Evolutionary conservation across 495 filamentous ascomycete genomes (phyloP).

Genomic region (Aspergillus homomorphus): DNA sequence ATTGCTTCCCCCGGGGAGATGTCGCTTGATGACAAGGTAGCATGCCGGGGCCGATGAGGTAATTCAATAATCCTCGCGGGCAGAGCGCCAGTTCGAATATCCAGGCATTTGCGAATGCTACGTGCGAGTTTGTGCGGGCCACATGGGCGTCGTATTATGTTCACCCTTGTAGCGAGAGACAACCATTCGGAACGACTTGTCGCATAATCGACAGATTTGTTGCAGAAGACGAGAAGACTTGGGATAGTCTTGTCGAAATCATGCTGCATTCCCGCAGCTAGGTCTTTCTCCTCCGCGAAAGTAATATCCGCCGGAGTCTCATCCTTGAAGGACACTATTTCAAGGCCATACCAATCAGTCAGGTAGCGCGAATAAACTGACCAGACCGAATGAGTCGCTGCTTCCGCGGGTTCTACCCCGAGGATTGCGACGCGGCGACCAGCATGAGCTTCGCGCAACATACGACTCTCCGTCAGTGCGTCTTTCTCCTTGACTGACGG

Average conservation of each 20-base stretch:
- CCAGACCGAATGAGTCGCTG: conserved; percentile 21
- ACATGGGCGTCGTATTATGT: conserved; percentile 51
- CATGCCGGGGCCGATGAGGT: conserved; percentile 9
- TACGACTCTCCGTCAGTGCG: conserved; percentile 20
- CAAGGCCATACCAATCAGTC: conserved; percentile 47
- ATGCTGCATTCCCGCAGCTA: conserved; percentile 20
- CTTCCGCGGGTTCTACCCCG: conserved; percentile 24
- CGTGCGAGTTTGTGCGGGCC: conserved; percentile 66
- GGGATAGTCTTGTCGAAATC: conserved; percentile 21
- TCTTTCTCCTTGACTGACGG: conserved; percentile 24
- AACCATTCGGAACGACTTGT: conserved; percentile 29
- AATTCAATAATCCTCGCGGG: conserved; percentile 17
- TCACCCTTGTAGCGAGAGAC: conserved; percentile 33
- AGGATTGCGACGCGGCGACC: conserved; percentile 34
- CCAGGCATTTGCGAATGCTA: conserved; percentile 39
- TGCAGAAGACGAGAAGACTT: conserved; percentile 38
- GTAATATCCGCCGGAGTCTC: conserved; percentile 35
- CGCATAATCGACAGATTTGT: conserved; percentile 33
- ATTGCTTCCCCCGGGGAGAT: neutral
- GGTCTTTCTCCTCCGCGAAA: conserved; percentile 38
- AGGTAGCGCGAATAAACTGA: conserved; percentile 27
- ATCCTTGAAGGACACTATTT: conserved; percentile 36
- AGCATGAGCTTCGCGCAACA: conserved; percentile 27
- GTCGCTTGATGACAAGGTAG: neutral
- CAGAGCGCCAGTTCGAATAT: conserved; percentile 14